Conservation (phyloP, 352 stramenopile genomes). For the Thraustochytrium striatum region DNA sequence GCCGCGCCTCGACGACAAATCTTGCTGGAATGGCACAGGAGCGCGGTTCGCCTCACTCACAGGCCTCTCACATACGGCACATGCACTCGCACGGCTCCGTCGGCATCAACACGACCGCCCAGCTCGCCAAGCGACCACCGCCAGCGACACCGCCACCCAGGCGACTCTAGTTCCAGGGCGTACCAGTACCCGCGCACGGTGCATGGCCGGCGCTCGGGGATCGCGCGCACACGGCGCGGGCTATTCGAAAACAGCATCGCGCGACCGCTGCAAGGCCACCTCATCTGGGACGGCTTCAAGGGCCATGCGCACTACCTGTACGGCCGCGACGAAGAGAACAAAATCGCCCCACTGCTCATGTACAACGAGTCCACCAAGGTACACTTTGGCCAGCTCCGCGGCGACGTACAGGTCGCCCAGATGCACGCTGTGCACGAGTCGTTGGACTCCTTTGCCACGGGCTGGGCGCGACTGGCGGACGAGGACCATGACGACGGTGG, state of each 20-base stretch:
- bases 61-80: too few species aligned
- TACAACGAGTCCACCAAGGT: slow-evolving; percentile 35
- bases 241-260: slow-evolving; percentile 15
- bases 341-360: slow-evolving; percentile 1
- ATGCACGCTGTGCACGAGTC: slow-evolving; percentile 29
- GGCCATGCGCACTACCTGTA: slow-evolving; percentile 8
- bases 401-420: slow-evolving; percentile 33
- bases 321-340: neutral
- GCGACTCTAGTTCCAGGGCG: too few species aligned
- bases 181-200: slow-evolving; percentile 3
- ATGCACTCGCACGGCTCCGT: too few species aligned
- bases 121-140: too few species aligned
- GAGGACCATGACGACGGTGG: neutral
- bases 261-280: slow-evolving; percentile 1
- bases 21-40: too few species aligned
- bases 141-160: too few species aligned
- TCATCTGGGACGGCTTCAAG: slow-evolving; percentile 8
- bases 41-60: too few species aligned
- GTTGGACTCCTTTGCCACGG: neutral
- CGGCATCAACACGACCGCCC: too few species aligned
- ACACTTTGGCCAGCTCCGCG: neutral
- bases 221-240: too few species aligned
- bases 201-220: too few species aligned
- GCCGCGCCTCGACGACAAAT: too few species aligned
- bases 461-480: neutral